Evolutionary conservation across 2,329 filamentous ascomycete species (phyloP), one percentile per base, ranked within the genome.

Genomic region (Ambrosiella cleistominuta): DNA sequence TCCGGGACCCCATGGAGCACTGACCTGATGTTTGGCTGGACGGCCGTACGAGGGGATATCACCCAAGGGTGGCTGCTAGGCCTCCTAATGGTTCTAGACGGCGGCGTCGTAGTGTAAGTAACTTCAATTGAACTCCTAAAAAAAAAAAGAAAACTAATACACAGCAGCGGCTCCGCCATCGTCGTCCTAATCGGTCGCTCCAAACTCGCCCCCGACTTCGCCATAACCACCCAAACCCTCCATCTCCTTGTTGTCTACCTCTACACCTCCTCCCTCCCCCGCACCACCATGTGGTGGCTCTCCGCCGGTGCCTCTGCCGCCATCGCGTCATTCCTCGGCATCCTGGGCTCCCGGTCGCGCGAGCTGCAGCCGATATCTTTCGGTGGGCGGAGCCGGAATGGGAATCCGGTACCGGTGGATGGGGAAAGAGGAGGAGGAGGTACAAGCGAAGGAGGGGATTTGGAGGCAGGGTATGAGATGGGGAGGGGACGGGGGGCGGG

Each of bases 201-300:
- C 53, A 97, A 97, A 70, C 85, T 97, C 61, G 86, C 97, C 55
- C 88, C 88, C 64, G 93, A 98, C 71, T 98, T 97, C 69, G 87
- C 88, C 38, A 74, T 96, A 27, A 95, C 91, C 1, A 79, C 96
- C 15, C 88, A 95, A 72, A 79, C 86, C 68, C 74, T 95, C 47
- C 87, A 95, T 68, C 78, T 95, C 57, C 63, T 93, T 65, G 70
- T 88, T 65, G 86, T 87, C 36, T 83, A 82, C 17, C 68, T 95
- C 39, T 95, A 95, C 70, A 84, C 86, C 2, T 81, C 82, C 65
- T 77, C 80, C 8, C 68, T 97, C 36, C 93, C 93, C 1, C 75
- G 78, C 8, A 83, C 91, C 68, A 71, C 81, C 62, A 84, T 94
- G 65, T 98, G 93, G 93, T 98, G 93, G 91, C 73, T 72, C 59